Conservation (phyloP, 2,329 filamentous ascomycete species). For the Leptographium flavum region DNA sequence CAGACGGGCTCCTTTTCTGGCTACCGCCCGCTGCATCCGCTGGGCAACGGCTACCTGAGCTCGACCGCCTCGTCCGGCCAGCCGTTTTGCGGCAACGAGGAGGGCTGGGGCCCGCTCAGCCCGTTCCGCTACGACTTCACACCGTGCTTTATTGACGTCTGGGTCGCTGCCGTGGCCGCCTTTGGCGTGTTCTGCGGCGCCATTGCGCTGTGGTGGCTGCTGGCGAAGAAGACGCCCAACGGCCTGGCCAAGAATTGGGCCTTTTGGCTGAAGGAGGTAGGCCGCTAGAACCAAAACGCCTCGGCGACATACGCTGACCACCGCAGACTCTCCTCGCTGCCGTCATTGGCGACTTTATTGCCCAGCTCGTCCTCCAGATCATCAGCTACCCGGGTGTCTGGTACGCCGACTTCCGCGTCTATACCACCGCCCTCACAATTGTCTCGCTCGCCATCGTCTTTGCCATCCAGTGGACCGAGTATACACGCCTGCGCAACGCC, state of each 20-base stretch:
- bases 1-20: constrained; percentile 49
- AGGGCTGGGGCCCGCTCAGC: constrained; percentile 94
- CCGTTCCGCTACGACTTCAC: constrained; percentile 84
- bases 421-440: constrained; percentile 60
- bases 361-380: constrained; percentile 66
- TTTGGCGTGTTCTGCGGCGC: constrained; percentile 70
- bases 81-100: constrained; percentile 71
- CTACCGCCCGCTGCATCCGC: constrained; percentile 31
- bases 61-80: constrained; percentile 38
- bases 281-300: constrained; percentile 11
- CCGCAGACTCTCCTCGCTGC: constrained; percentile 43
- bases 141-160: constrained; percentile 91
- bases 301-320: background rate
- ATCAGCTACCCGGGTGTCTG: constrained; percentile 54
- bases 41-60: constrained; percentile 47
- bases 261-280: constrained; percentile 83
- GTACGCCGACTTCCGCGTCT: constrained; percentile 73
- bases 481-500: constrained; percentile 66
- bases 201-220: constrained; percentile 65
- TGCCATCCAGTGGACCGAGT: constrained; percentile 72
- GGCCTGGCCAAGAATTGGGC: constrained; percentile 73
- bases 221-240: constrained; percentile 51
- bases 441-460: constrained; percentile 62
- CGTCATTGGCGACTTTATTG: constrained; percentile 52
- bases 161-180: constrained; percentile 62